Base-by-base conservation (phyloP, 2,329 filamentous ascomycete species). In the Beauveria pseudobassiana region DNA sequence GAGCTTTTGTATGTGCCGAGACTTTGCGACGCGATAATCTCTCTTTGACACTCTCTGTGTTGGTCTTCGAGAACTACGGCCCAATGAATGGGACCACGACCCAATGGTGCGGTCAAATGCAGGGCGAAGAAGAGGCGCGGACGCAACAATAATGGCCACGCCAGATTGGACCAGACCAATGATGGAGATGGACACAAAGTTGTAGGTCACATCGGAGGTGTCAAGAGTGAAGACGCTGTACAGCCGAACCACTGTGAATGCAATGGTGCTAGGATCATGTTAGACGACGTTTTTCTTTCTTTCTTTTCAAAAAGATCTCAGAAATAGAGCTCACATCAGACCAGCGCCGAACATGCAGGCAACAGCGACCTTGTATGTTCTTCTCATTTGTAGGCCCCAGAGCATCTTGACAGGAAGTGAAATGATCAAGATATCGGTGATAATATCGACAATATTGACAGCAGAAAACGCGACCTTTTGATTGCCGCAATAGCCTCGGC, bases 401-500 rank as follows among this genome's bases (percentile, higher is more conserved):
- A 67, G 58, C 59, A 64, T 62, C 34, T 62, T 62, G 30, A 64
- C 56, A 7, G 65, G 65, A 4, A 67, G 56, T 5, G 63, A 63
- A 10, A 67, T 30, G 10, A 67, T 67, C 6, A 64, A 18, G 3
- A 66, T 20, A 34, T 67, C 65, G 2, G 65, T 66, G 16, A 66
- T 55, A 8, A 67, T 63, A 30, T 67, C 65, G 38, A 67, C 53
- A 22, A 66, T 65, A 5, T 60, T 65, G n/a, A 66, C 62, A 6
- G 61, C 59, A 9, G 65, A 61, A 51, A 63, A 65, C 6, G 64
- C 64, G 9, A 54, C 24, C 5, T 48, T 64, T 26, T 63, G 53
- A 12, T 66, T 64, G 5, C 65, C 65, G 43, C 65, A 67, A 10
- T 62, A 58, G 16, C 64, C 59, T 14, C 55, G 48, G 10, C 14